Conservation (phyloP, 2,329 filamentous ascomycete genomes). For the Xenosphaeropsis pyriputrescens region DNA sequence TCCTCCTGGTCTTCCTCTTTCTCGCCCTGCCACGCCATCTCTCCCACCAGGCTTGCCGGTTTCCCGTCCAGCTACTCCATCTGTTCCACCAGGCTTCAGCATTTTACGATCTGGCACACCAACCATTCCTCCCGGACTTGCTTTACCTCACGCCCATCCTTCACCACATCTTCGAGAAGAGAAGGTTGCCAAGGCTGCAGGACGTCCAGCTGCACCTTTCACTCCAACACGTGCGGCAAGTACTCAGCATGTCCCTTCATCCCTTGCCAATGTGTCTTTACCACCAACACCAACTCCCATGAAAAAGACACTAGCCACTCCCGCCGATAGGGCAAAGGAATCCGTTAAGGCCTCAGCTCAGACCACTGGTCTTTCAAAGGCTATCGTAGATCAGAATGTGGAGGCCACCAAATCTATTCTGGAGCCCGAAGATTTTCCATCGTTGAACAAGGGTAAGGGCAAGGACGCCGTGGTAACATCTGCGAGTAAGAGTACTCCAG, state of each 20-base stretch:
- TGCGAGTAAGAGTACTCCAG: constrained; percentile 2
- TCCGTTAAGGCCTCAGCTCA: constrained; percentile 28
- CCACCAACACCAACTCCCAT: constrained; percentile 9
- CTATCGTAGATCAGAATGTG: constrained; percentile 19
- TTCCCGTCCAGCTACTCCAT: constrained; percentile 20
- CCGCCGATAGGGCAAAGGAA: constrained; percentile 22
- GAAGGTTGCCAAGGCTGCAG: constrained; percentile 8
- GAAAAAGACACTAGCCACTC: constrained; percentile 3
- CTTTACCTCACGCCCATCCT: constrained; percentile 22
- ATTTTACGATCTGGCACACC: constrained; percentile 21
- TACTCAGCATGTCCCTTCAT: constrained; percentile 10
- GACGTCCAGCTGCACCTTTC: constrained; percentile 13
- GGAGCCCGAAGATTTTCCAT: constrained; percentile 49
- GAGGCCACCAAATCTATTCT: constrained; percentile 21
- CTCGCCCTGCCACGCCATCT: constrained; percentile 20
- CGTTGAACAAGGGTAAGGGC: constrained; percentile 27
- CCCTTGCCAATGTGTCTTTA: constrained; percentile 13
- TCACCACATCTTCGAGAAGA: constrained; percentile 15
- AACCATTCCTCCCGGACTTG: constrained; percentile 31
- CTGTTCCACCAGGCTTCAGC: constrained; percentile 32
- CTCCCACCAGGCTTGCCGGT: constrained; percentile 31
- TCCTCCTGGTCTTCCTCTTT: constrained; percentile 28
- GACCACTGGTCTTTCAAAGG: constrained; percentile 30
- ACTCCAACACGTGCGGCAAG: constrained; percentile 10
- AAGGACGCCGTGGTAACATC: constrained; percentile 5